phyloP scores from a whole-genome alignment of 176 grass and related monocot species.

The Tillandsia leiboldiana region DNA sequence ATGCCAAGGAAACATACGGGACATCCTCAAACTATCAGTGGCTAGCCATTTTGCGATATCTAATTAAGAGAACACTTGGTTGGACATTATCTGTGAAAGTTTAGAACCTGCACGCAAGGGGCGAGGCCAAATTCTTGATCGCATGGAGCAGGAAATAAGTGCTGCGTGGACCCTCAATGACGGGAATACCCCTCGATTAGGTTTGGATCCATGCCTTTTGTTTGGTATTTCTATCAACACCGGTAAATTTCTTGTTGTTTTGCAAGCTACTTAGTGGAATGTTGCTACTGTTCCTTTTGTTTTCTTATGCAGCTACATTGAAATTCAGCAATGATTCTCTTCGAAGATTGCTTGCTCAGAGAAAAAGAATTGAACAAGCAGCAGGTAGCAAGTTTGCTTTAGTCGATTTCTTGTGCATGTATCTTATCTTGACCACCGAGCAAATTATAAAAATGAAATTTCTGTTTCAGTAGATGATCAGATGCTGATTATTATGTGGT shows the following conservation, averaged over 20 bases:
- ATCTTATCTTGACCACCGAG: conserved; percentile 1
- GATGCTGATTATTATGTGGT: no score
- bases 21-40: no score
- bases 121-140: conserved; percentile 76
- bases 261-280: conserved; percentile 7
- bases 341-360: conserved; percentile 60
- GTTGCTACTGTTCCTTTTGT: conserved; percentile 14
- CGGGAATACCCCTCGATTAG: conserved; percentile 72
- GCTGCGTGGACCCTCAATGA: conserved; percentile 56
- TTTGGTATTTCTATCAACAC: not conserved
- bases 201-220: conserved; percentile 21
- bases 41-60: no score
- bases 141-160: conserved; percentile 93
- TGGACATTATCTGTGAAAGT: conserved; percentile 91
- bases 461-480: no score
- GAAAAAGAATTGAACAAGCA: conserved; percentile 87
- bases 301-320: conserved; percentile 52
- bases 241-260: not conserved
- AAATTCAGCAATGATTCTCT: conserved; percentile 61
- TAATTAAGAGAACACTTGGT: not conserved
- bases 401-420: conserved; percentile 7
- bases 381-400: conserved; percentile 44
- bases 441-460: no score
- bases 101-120: conserved; percentile 74
- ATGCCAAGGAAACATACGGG: no score